Base-by-base conservation (phyloP, 1,284 basidiomycete species). In the Malassezia furfur region DNA sequence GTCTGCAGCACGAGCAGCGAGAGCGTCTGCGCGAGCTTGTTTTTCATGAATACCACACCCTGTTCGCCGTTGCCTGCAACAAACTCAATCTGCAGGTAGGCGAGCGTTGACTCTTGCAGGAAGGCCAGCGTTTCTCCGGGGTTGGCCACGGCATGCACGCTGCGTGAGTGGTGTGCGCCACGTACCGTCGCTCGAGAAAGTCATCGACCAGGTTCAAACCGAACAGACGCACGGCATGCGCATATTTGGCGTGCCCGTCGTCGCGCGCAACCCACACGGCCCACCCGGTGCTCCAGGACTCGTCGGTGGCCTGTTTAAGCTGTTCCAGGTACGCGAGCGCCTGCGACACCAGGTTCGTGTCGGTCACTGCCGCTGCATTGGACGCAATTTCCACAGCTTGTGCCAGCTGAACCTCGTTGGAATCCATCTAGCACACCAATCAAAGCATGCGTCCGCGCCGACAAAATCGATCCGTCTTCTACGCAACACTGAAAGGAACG, bases 1-100 rank as follows among this genome's bases (percentile, higher is more conserved):
- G 87, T 85, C 78, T 86, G 85, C 48, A 96, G 81, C 78, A 98
- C 93, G 76, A 98, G 84, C 54, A 96, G 82, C 0, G 93, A 87
- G 45, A 96, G 80, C n/a, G 91, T 93, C 78, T 96, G 91, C 15
- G 91, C 89, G 75, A 96, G 88, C 77, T 98, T 98, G 81, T 99
- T 99, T 72, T 91, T 84, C 57, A 94, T 77, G 77, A 86, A 74
- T 0, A 60, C 41, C 0, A 66, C 54, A 5, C 66, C 62, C 1
- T 57, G 62, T 37, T 74, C 72, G 22, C 69, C 72, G 0, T 59
- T 38, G 7, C 67, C 67, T 12, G 50, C 48, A 8, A 74, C 63
- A 38, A 65, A 74, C 45, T 73, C 72, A n/a, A 54, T 57, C 36
- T 68, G 65, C 19, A 74, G 54, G 54, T 72, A 70, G 25, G 59